These are phyloP conservation scores for Gaeumannomyces tritici DNA, from an alignment of 2,329 filamentous ascomycete genomes.

Conservation along the genomic window DNA sequence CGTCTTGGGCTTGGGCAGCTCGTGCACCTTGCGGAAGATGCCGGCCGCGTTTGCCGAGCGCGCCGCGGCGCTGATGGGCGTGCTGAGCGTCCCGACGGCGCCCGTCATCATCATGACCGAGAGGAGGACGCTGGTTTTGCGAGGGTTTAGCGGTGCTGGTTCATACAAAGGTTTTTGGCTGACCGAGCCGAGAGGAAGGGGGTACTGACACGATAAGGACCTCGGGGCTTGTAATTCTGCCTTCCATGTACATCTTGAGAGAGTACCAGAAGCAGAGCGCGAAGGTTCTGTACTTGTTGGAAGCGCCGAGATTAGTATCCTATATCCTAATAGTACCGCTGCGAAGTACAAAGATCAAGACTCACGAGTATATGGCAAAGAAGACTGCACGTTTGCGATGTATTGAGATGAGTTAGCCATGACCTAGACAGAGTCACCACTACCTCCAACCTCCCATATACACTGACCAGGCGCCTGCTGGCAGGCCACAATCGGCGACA, in stretches of 20 bases:
- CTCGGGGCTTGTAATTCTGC: conserved; percentile 36
- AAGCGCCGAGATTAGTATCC: conserved; percentile 34
- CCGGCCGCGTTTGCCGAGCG: conserved; percentile 46
- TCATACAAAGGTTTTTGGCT: neutral
- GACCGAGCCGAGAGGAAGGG: no score
- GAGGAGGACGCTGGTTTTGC: conserved; percentile 31
- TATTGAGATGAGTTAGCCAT: neutral
- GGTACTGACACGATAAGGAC: conserved; percentile 42
- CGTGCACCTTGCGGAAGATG: conserved; percentile 44
- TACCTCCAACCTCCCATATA: neutral
- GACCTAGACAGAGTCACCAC: no score
- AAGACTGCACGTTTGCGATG: conserved; percentile 12
- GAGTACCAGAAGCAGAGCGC: conserved; percentile 55
- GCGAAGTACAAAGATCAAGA: neutral
- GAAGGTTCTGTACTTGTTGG: conserved; percentile 32
- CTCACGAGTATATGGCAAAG: conserved; percentile 19
- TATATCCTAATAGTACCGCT: conserved; percentile 13
- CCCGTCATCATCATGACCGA: conserved; percentile 49
- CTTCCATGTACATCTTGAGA: conserved; percentile 37
- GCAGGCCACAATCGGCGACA: conserved; percentile 17
- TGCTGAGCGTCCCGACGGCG: conserved; percentile 44
- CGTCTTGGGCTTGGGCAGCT: conserved; percentile 25
- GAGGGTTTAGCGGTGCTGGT: conserved; percentile 2
- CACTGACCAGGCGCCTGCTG: conserved; percentile 18
- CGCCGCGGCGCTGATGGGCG: conserved; percentile 43